These are phyloP conservation scores for Cubamyces sp. DNA, from an alignment of 768 basidiomycete genomes.

Conservation along the genomic window DNA sequence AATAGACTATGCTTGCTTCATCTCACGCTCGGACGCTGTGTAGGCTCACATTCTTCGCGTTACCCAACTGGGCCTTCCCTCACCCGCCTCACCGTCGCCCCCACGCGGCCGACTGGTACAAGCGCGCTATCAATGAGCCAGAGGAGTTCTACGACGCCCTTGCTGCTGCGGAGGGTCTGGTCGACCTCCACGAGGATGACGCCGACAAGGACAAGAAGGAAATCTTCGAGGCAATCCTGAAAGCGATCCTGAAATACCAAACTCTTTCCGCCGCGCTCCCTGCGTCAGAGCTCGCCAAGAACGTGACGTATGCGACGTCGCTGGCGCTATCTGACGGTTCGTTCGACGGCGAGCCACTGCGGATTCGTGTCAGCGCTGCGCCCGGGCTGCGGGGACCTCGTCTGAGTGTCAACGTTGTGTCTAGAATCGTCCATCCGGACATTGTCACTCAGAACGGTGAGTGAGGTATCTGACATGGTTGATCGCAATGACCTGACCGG, in stretches of 20 bases:
- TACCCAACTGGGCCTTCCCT: conserved; percentile 49
- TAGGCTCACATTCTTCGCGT: conserved; percentile 61
- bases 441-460: conserved; percentile 54
- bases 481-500: background rate
- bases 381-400: conserved; percentile 34
- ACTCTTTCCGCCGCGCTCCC: conserved; percentile 48
- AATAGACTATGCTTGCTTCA: background rate
- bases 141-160: conserved; percentile 30
- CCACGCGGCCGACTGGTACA: conserved; percentile 9
- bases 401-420: conserved; percentile 50
- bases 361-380: conserved; percentile 45
- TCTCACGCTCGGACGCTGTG: background rate
- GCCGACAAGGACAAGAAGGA: conserved; percentile 46
- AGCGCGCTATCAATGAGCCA: background rate
- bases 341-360: conserved; percentile 48
- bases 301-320: conserved; percentile 57
- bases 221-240: conserved; percentile 56
- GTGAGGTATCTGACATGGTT: conserved; percentile 7
- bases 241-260: conserved; percentile 60
- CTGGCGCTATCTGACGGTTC: conserved; percentile 47
- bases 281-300: conserved; percentile 47
- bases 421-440: conserved; percentile 46
- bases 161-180: conserved; percentile 36
- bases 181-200: conserved; percentile 39
- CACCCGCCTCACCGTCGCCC: conserved; percentile 28